These are phyloP conservation scores for Patellifolia procumbens DNA, from an alignment of 179 eudicot genomes.

Conservation along the genomic window DNA sequence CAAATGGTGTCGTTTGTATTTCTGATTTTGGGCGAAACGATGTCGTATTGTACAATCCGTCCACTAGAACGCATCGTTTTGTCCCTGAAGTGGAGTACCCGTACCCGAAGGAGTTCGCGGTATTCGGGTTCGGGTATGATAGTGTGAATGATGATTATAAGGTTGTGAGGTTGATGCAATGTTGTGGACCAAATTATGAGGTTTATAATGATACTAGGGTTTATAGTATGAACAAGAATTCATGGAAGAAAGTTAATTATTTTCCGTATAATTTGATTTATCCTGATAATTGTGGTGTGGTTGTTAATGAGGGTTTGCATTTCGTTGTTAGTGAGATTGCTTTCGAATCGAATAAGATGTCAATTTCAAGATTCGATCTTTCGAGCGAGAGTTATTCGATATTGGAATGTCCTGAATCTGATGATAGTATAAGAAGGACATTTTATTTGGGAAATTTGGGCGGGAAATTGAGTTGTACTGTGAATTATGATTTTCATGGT, in stretches of 20 bases:
- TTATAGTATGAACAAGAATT: background rate
- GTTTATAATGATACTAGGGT: constrained; percentile 7
- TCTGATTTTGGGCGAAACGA: background rate
- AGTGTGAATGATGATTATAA: no score
- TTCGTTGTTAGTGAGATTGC: background rate
- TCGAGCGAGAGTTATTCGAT: background rate
- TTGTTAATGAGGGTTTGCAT: constrained; percentile 11
- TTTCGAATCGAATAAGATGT: background rate
- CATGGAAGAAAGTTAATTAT: background rate
- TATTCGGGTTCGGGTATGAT: background rate
- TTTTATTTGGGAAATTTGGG: background rate
- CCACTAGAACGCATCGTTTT: background rate
- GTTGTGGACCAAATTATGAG: background rate
- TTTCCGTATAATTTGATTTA: background rate
- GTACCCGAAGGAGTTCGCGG: background rate
- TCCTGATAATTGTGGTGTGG: constrained; percentile 5
- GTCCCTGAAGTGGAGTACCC: background rate
- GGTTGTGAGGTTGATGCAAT: background rate
- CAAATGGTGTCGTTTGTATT: background rate
- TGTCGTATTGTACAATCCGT: background rate
- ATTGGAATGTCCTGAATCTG: background rate
- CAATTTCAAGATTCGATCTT: background rate
- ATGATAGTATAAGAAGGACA: background rate
- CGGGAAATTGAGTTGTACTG: background rate
- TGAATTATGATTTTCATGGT: constrained; percentile 9